Percentiles rank a stretch among this genome's conserved stretches.
phyloP scores from a whole-genome alignment of 73 alveolate genomes.

The Blepharisma japonicum region DNA sequence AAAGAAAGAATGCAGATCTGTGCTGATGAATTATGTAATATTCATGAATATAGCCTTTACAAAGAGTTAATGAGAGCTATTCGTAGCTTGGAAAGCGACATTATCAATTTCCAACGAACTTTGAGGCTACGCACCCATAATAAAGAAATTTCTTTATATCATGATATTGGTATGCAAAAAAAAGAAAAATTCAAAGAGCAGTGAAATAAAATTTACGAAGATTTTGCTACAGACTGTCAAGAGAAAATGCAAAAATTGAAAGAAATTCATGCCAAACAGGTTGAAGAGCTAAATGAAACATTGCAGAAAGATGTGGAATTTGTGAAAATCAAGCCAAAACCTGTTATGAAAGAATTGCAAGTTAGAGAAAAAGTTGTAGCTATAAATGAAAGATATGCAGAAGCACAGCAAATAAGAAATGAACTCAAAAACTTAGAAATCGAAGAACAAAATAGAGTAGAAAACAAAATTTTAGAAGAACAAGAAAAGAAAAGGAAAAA shows the following conservation, averaged over 20 bases:
- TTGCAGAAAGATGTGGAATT: slow-evolving; percentile 76
- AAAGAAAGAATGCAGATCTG: slow-evolving; percentile 71
- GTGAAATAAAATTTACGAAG: slow-evolving; percentile 68
- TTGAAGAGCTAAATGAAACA: slow-evolving; percentile 63
- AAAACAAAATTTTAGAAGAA: slow-evolving; percentile 66
- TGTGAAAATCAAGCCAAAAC: slow-evolving; percentile 74
- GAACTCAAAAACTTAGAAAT: slow-evolving; percentile 71
- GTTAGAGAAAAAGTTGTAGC: slow-evolving; percentile 86
- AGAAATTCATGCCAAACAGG: slow-evolving; percentile 61
- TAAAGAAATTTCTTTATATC: slow-evolving; percentile 70
- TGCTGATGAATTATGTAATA: slow-evolving; percentile 67
- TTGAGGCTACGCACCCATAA: slow-evolving; percentile 49
- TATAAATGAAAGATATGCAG: slow-evolving; percentile 86
- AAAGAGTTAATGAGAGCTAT: slow-evolving; percentile 76
- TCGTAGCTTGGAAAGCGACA: slow-evolving; percentile 27
- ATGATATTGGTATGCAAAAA: slow-evolving; percentile 83
- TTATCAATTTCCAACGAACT: not conserved
- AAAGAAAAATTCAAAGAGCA: slow-evolving; percentile 68
- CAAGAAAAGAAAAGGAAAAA: slow-evolving; percentile 69
- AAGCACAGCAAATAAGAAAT: slow-evolving; percentile 82
- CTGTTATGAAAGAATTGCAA: slow-evolving; percentile 63
- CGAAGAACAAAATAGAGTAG: slow-evolving; percentile 78
- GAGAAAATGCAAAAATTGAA: slow-evolving; percentile 68
- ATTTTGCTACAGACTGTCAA: slow-evolving; percentile 59
- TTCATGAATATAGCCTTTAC: slow-evolving; percentile 62